A percentile compares a stretch with the other conserved stretches of the same genome.
phyloP scores from a whole-genome alignment of 140 eudicot species.

The Stevia rebaudiana region DNA sequence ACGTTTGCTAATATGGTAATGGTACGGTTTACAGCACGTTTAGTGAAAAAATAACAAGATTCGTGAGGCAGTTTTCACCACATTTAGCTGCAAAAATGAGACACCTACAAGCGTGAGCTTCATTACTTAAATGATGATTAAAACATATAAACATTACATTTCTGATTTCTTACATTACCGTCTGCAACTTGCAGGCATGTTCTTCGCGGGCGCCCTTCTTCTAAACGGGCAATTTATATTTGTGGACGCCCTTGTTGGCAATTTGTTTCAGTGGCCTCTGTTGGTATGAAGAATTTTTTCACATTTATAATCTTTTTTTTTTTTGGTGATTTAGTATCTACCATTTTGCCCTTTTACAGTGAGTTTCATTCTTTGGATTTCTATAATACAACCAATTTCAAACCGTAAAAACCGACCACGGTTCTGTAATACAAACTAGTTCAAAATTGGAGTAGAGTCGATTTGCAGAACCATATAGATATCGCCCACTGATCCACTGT shows the following conservation, averaged over 20 bases:
- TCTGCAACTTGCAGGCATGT: conserved; percentile 59
- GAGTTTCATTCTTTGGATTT: too few species aligned
- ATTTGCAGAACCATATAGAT: too few species aligned
- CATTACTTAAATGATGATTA: conserved; percentile 1
- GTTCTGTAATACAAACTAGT: too few species aligned
- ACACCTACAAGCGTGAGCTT: conserved; percentile 75
- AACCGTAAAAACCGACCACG: too few species aligned
- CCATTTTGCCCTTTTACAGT: too few species aligned
- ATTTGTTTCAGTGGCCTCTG: conserved; percentile 52
- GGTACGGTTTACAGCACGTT: conserved; percentile 50
- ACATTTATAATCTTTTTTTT: background rate
- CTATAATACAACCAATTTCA: too few species aligned
- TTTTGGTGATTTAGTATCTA: too few species aligned
- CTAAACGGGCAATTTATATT: conserved; percentile 71
- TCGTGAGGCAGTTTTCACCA: conserved; percentile 77
- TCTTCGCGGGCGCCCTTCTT: conserved; percentile 94
- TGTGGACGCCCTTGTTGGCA: conserved; percentile 92
- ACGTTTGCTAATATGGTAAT: background rate
- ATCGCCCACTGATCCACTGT: too few species aligned
- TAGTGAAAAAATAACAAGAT: conserved; percentile 81
- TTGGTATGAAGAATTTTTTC: conserved; percentile 38
- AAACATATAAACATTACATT: conserved; percentile 2
- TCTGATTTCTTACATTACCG: conserved; percentile 21
- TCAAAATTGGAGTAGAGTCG: too few species aligned
- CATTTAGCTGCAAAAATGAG: conserved; percentile 99